Evolutionary conservation across 2,329 filamentous ascomycete genomes (phyloP).

Genomic region (Fusarium fracticaudum): DNA sequence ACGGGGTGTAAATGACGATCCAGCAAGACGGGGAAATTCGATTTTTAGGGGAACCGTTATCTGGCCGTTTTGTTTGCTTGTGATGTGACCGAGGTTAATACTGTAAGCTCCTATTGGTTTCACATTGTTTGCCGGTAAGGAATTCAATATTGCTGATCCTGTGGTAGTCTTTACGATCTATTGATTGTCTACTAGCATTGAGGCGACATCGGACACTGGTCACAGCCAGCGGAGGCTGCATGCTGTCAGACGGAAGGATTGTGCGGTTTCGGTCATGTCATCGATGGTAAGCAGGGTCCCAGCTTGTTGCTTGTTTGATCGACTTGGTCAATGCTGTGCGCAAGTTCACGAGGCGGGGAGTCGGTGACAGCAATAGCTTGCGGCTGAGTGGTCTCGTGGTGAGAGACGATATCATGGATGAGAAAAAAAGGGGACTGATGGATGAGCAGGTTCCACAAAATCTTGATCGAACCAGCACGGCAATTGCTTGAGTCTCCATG

Average conservation of each 20-base stretch:
- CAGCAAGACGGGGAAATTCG: constrained; percentile 20
- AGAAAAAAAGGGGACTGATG: constrained; percentile 14
- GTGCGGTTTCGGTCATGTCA: constrained; percentile 9
- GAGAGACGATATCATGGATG: not conserved
- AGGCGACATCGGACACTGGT: not conserved
- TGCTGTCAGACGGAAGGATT: constrained; percentile 7
- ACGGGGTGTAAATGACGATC: constrained; percentile 26
- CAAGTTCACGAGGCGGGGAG: constrained; percentile 18
- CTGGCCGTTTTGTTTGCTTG: constrained; percentile 19
- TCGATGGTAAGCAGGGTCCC: not conserved
- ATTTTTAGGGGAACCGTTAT: not conserved
- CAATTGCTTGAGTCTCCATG: constrained; percentile 8
- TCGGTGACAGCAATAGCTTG: constrained; percentile 29
- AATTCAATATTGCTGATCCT: constrained; percentile 2
- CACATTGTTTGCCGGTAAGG: not conserved
- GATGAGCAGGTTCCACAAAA: constrained; percentile 21
- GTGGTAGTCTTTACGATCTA: not conserved
- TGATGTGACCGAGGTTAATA: not conserved
- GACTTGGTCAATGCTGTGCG: constrained; percentile 30
- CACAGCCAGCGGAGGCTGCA: not conserved
- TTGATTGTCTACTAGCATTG: not conserved
- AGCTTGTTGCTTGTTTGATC: constrained; percentile 24
- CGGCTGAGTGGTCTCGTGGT: constrained; percentile 31
- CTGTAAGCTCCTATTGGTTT: not conserved
- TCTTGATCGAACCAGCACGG: constrained; percentile 4